These are phyloP conservation scores for Phycomyces blakesleeanus DNA, from an alignment of 192 early-diverging fungal species.

Conservation along the genomic window DNA sequence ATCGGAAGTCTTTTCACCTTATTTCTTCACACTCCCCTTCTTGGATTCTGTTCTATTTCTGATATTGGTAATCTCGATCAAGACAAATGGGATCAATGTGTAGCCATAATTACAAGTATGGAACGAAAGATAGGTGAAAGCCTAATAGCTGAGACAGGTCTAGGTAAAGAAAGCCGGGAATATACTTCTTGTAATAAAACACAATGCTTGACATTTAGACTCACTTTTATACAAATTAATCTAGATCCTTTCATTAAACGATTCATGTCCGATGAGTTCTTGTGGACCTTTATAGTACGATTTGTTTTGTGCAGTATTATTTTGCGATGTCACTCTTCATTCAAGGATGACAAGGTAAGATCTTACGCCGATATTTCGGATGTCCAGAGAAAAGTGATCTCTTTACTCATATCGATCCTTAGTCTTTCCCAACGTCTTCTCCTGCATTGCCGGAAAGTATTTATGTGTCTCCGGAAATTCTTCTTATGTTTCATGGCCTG, in stretches of 20 bases:
- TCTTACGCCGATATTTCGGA: background rate
- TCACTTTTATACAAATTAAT: no score
- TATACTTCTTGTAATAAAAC: no score
- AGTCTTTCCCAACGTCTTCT: conserved; percentile 65
- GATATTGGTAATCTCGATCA: conserved; percentile 58
- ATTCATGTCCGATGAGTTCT: conserved; percentile 90
- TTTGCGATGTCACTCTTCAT: conserved; percentile 63
- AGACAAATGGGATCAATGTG: conserved; percentile 69
- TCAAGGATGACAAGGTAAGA: conserved; percentile 54
- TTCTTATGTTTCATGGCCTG: conserved; percentile 51
- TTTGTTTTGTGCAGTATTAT: conserved; percentile 74
- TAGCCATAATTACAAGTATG: conserved; percentile 44
- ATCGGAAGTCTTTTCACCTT: conserved; percentile 91
- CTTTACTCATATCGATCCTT: background rate
- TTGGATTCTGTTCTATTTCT: conserved; percentile 83
- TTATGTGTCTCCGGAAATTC: conserved; percentile 58
- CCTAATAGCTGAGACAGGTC: conserved; percentile 29
- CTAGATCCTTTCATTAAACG: conserved; percentile 44
- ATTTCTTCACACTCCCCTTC: conserved; percentile 87
- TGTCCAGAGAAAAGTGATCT: background rate
- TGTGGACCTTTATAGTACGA: conserved; percentile 84
- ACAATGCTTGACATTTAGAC: no score
- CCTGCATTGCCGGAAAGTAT: conserved; percentile 60
- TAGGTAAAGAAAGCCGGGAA: conserved; percentile 17
- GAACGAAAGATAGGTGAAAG: conserved; percentile 56